Evolutionary conservation across 2,329 filamentous ascomycete genomes (phyloP).

Genomic region (Aspergillus sp.): DNA sequence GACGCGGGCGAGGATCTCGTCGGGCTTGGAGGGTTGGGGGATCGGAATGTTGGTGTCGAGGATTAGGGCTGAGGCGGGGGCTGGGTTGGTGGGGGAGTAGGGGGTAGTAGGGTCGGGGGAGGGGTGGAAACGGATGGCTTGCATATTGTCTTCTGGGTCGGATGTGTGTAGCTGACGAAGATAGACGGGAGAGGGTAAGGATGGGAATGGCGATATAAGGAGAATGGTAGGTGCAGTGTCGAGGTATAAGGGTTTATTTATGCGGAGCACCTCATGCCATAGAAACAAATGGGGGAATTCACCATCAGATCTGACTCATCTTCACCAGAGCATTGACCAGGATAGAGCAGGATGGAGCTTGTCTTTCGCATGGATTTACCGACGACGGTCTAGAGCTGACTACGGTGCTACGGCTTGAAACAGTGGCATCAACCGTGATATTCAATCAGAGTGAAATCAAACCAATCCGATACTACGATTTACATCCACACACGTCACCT

Average conservation of each 20-base stretch:
- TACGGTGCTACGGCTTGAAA: not conserved
- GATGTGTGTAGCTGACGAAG: not conserved
- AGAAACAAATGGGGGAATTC: not conserved
- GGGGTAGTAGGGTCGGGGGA: constrained; percentile 8
- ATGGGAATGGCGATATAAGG: not conserved
- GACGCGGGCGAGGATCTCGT: constrained; percentile 22
- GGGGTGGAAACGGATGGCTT: constrained; percentile 25
- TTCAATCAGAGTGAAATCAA: not conserved
- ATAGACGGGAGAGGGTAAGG: not conserved
- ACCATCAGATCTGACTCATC: not conserved
- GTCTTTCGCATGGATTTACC: not conserved
- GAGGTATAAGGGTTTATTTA: no score
- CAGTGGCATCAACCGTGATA: not conserved
- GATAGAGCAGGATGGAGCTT: not conserved
- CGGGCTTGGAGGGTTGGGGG: constrained; percentile 14
- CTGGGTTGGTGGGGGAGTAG: constrained; percentile 28
- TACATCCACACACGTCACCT: not conserved
- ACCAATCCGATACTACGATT: not conserved
- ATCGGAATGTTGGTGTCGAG: constrained; percentile 21
- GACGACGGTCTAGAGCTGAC: not conserved
- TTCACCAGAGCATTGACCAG: no score
- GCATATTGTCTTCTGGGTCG: constrained; percentile 11
- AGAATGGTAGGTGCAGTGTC: not conserved
- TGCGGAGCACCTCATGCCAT: not conserved
- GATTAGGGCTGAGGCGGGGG: constrained; percentile 21